phyloP scores from a whole-genome alignment of 2,329 filamentous ascomycete species.

The Cladosporium sp. region DNA sequence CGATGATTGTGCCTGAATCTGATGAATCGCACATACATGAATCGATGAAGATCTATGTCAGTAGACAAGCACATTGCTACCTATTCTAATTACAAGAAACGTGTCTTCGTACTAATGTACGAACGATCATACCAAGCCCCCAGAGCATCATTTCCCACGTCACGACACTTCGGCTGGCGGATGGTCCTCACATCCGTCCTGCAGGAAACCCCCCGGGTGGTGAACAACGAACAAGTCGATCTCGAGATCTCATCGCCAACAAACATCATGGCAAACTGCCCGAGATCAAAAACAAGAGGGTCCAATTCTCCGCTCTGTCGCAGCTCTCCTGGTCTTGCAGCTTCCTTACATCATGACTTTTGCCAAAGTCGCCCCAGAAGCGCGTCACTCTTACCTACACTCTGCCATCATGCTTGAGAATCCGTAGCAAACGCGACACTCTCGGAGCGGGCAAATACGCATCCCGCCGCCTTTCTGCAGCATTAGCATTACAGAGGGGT shows the following conservation, averaged over 20 bases:
- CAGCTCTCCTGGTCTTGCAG: not conserved
- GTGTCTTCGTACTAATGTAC: no score
- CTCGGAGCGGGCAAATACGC: not conserved
- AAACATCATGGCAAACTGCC: not conserved
- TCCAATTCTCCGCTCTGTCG: conserved; percentile 5
- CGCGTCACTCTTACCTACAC: conserved; percentile 5
- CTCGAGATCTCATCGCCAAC: not conserved
- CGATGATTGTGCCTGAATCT: no score
- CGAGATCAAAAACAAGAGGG: not conserved
- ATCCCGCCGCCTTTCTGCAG: not conserved
- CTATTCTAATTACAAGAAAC: no score
- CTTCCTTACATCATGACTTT: conserved; percentile 12
- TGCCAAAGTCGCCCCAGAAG: not conserved
- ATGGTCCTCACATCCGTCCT: not conserved
- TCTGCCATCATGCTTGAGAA: no score
- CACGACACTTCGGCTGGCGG: not conserved
- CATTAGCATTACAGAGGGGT: conserved; percentile 1
- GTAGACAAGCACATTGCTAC: no score
- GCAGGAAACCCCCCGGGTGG: no score
- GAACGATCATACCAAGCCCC: no score
- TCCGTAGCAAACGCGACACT: no score
- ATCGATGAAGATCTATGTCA: no score
- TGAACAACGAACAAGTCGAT: not conserved
- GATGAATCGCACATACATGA: no score
- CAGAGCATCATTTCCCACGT: not conserved